A percentile compares a stretch with the other conserved stretches of the same genome.
phyloP scores from a whole-genome alignment of 1,284 basidiomycete species.

The Irpex lacteus region DNA sequence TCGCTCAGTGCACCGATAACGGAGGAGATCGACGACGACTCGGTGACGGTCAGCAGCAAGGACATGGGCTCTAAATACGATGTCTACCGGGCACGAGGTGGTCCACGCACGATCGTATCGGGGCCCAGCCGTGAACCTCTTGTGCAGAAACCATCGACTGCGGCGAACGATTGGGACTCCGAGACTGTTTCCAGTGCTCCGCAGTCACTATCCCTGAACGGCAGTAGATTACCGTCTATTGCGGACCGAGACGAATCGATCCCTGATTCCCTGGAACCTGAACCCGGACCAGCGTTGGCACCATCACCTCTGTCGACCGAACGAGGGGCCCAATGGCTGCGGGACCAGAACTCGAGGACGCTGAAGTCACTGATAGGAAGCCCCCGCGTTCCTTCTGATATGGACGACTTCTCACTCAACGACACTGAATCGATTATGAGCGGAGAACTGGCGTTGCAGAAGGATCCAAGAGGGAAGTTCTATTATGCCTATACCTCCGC shows the following conservation, averaged over 20 bases:
- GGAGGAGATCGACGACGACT: slow-evolving; percentile 61
- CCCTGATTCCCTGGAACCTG: slow-evolving; percentile 24
- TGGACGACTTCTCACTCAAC: slow-evolving; percentile 45
- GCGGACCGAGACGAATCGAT: slow-evolving; percentile 6
- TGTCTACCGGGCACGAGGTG: slow-evolving; percentile 15
- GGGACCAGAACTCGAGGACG: slow-evolving; percentile 71
- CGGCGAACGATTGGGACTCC: slow-evolving; percentile 28
- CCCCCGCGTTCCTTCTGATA: slow-evolving; percentile 56
- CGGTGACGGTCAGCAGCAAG: slow-evolving; percentile 68
- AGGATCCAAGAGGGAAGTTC: slow-evolving; percentile 65
- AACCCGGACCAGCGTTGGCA: slow-evolving; percentile 18
- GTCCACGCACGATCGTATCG: slow-evolving; percentile 27
- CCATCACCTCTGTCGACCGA: slow-evolving; percentile 48
- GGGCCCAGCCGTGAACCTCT: slow-evolving; percentile 25
- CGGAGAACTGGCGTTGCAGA: slow-evolving; percentile 63
- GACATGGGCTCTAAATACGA: slow-evolving; percentile 43
- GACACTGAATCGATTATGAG: slow-evolving; percentile 37
- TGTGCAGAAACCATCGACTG: background rate
- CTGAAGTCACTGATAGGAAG: slow-evolving; percentile 60
- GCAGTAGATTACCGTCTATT: slow-evolving; percentile 8
- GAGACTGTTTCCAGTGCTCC: slow-evolving; percentile 22
- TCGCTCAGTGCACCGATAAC: slow-evolving; percentile 32
- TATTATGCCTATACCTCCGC: slow-evolving; percentile 70
- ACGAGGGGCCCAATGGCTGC: slow-evolving; percentile 77
- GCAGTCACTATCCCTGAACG: slow-evolving; percentile 8